These are phyloP conservation scores for Calocybe indica DNA, from an alignment of 768 basidiomycete genomes.

Conservation along the genomic window DNA sequence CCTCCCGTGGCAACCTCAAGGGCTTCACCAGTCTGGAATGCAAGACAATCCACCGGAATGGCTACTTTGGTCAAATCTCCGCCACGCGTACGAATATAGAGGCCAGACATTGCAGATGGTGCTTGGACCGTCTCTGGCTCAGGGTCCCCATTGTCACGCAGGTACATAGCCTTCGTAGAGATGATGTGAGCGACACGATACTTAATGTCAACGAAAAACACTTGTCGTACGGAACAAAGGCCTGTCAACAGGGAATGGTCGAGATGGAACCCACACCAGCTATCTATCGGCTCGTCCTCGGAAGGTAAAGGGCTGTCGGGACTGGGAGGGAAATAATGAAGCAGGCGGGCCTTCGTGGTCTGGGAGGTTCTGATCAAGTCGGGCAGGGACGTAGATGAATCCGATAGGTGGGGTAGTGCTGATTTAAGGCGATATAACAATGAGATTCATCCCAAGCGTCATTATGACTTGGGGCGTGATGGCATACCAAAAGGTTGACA, in stretches of 20 bases:
- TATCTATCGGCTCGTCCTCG: slow-evolving; percentile 69
- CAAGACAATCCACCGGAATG: slow-evolving; percentile 80
- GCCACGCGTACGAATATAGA: slow-evolving; percentile 87
- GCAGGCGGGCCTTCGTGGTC: slow-evolving; percentile 84
- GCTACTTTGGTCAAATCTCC: slow-evolving; percentile 75
- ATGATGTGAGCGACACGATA: slow-evolving; percentile 2
- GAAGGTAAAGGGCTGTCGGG: slow-evolving; percentile 26
- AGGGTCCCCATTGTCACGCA: slow-evolving; percentile 38
- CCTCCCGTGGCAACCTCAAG: slow-evolving; percentile 83
- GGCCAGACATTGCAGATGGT: slow-evolving; percentile 74
- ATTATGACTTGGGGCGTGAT: neutral
- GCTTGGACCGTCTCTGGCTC: slow-evolving; percentile 48
- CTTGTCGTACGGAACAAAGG: slow-evolving; percentile 70
- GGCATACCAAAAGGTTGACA: slow-evolving; percentile 85
- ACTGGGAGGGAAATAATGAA: slow-evolving; percentile 91
- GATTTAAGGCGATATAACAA: neutral
- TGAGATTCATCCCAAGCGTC: too few species aligned
- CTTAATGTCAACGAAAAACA: slow-evolving; percentile 1
- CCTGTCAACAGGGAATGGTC: slow-evolving; percentile 92
- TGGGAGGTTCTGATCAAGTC: slow-evolving; percentile 70
- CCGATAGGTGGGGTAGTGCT: slow-evolving; percentile 64
- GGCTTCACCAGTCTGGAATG: slow-evolving; percentile 97
- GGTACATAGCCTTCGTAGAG: slow-evolving; percentile 68
- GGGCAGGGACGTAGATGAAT: slow-evolving; percentile 63
- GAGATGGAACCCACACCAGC: slow-evolving; percentile 93